Conservation (phyloP, 345 rosid species). For the Aquilaria yunnanensis region DNA sequence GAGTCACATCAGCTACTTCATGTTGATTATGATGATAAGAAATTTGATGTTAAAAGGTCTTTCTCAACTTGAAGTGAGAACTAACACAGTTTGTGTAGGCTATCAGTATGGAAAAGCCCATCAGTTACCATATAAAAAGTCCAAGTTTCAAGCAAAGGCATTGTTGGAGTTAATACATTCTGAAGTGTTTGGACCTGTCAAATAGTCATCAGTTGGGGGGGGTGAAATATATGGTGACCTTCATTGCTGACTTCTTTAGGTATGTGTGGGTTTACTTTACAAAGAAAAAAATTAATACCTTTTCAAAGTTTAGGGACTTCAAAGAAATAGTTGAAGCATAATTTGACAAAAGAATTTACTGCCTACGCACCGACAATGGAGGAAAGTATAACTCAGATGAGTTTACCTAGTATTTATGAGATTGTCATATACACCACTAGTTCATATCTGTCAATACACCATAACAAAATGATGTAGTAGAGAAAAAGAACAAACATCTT, state of each 20-base stretch:
- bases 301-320: conserved; percentile 5
- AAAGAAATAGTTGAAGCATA: background rate
- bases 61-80: conserved; percentile 7
- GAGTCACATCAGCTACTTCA: conserved; percentile 3
- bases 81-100: background rate
- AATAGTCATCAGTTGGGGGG: background rate
- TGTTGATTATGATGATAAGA: conserved; percentile 8
- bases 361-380: background rate
- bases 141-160: conserved; percentile 2
- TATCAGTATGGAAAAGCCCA: conserved; percentile 4
- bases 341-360: background rate
- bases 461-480: background rate
- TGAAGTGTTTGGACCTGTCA: conserved; percentile 7
- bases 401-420: background rate
- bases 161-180: conserved; percentile 12
- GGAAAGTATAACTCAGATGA: conserved; percentile 5
- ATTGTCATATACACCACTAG: conserved; percentile 1
- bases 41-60: conserved; percentile 3
- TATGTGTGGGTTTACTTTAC: conserved; percentile 7
- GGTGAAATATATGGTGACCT: conserved; percentile 9
- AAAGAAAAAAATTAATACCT: background rate
- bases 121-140: conserved; percentile 7
- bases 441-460: conserved; percentile 3
- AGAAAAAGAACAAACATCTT: conserved; percentile 7
- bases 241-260: conserved; percentile 12